These are phyloP conservation scores for Microdochium trichocladiopsis DNA, from an alignment of 2,329 filamentous ascomycete genomes.

Conservation along the genomic window DNA sequence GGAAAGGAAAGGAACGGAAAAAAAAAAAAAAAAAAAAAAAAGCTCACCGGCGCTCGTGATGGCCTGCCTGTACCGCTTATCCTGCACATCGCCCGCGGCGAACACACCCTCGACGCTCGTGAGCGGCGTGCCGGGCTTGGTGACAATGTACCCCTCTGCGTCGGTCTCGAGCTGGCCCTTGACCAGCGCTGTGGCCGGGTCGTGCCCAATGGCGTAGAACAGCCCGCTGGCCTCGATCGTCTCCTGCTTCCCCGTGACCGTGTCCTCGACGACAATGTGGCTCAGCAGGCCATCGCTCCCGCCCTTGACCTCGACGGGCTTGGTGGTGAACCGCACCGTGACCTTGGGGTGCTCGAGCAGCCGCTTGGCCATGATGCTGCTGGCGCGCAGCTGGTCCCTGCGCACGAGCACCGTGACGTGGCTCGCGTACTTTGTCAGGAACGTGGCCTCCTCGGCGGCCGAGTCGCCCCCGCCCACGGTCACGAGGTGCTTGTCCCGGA, in stretches of 20 bases:
- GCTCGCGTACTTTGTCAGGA: slow-evolving; percentile 94
- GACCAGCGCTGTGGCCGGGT: slow-evolving; percentile 84
- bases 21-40: not conserved
- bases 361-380: slow-evolving; percentile 85
- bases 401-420: slow-evolving; percentile 93
- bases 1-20: too few relatives aligned
- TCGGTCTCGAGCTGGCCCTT: slow-evolving; percentile 88
- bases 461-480: slow-evolving; percentile 97
- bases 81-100: slow-evolving; percentile 94
- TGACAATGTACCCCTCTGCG: slow-evolving; percentile 84
- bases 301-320: slow-evolving; percentile 77
- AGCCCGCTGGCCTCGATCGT: slow-evolving; percentile 85
- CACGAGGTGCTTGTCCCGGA: slow-evolving; percentile 89
- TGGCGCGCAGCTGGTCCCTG: slow-evolving; percentile 77
- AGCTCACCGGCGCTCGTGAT: slow-evolving; percentile 90
- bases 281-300: slow-evolving; percentile 84
- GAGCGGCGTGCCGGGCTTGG: slow-evolving; percentile 78
- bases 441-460: slow-evolving; percentile 94
- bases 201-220: slow-evolving; percentile 96
- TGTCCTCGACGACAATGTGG: slow-evolving; percentile 77
- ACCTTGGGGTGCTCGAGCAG: slow-evolving; percentile 81
- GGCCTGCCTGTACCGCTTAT: slow-evolving; percentile 96
- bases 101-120: slow-evolving; percentile 91
- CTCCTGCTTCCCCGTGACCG: slow-evolving; percentile 67
- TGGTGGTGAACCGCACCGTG: slow-evolving; percentile 79